Base-by-base conservation (phyloP, 306 rosid species). In the Prunus campanulata region DNA sequence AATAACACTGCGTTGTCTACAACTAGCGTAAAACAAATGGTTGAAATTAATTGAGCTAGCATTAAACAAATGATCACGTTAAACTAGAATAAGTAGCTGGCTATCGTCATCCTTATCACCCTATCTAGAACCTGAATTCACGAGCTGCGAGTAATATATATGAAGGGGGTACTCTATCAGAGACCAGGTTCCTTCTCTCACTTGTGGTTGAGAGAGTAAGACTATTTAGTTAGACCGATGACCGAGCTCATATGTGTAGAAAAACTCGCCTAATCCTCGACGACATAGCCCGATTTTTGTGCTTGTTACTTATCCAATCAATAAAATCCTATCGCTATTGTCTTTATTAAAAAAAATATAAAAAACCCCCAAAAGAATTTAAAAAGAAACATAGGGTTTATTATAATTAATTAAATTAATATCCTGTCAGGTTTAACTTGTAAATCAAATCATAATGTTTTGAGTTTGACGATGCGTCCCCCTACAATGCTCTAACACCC, bases 401-500 rank as follows among this genome's bases (percentile, higher is more conserved):
- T 39, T 7, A 9, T 39, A 39, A 39, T 39, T 39, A 7, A 39
- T 39, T 39, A 39, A 39, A 39, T 39, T 39, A 39, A 39, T 39
- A 24, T 57, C 35, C 59, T 48, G 49, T 62, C 68, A 24, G 64
- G 63, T 68, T 51, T 83, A 80, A 71, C 80, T 83, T 24, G 35
- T 22, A 77, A 86, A 59, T 74, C 4, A 51, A 68, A 47, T 57
- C 20, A 51, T 16, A 39, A 50, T 76, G 54, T 57, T 66, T 32
- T 56, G 68, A 24, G 25, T 44, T 59, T 57, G 57, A 82, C 18
- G 63, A 52, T 54, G 61, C 49, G 91, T 86, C 88, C 86, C 78
- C 55, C 61, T 90, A 83, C 93, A 88, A 71, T 85, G 87, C 83
- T 78, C 87, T 77, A 71, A 77, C 65, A 74, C 79, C 81, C 83